phyloP scores from a whole-genome alignment of 306 rosid species.

The Cyclanthera cordifolia region DNA sequence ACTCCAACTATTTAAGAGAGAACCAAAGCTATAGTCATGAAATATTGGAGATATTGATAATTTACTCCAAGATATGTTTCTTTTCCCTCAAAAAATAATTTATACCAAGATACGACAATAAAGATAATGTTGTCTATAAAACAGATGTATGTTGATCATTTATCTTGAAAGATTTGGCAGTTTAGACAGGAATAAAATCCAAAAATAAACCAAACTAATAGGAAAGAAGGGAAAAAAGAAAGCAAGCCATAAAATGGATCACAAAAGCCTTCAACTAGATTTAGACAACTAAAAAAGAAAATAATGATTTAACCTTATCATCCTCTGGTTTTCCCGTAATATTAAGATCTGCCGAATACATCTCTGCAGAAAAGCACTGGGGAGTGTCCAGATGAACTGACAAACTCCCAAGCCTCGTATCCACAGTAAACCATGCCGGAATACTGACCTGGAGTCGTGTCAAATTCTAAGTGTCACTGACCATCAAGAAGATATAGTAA shows the following conservation, averaged over 20 bases:
- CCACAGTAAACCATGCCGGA: conserved; percentile 96
- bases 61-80: no score
- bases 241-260: neutral
- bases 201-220: neutral
- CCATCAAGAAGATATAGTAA: conserved; percentile 15
- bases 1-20: no score
- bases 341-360: conserved; percentile 89
- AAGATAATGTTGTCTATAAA: no score
- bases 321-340: conserved; percentile 92
- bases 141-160: no score
- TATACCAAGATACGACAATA: no score
- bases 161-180: no score
- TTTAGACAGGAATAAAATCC: neutral
- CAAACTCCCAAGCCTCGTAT: conserved; percentile 91
- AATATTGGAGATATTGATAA: no score
- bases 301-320: conserved; percentile 56
- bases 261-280: neutral
- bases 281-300: conserved; percentile 7
- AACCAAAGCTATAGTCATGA: no score
- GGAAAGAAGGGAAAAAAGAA: neutral
- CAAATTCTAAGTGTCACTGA: conserved; percentile 15
- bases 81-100: no score
- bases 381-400: conserved; percentile 92
- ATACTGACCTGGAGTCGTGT: conserved; percentile 73
- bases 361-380: conserved; percentile 93